Base-by-base conservation (phyloP, 257 asterid genomes). In the Solanum virginianum region DNA sequence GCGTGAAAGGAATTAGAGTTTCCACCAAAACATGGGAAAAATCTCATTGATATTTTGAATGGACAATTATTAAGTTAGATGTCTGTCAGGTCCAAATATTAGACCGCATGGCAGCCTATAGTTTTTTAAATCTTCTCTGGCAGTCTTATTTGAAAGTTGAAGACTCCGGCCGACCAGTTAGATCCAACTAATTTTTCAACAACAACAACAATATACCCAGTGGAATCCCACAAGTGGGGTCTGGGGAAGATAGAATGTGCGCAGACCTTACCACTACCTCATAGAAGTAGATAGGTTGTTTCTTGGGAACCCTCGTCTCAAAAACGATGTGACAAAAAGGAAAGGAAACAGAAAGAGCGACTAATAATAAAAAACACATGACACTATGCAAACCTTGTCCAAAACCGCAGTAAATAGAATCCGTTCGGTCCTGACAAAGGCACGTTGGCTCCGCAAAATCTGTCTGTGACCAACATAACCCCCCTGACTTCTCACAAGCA, bases 391-490 rank as follows among this genome's bases (percentile, higher is more conserved):
- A 18, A 85, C 72, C 85, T 83, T 20, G 32, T n/a, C 36, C 16
- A 1, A 4, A 17, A 18, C 69, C 13, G 20, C 89, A 86, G 7
- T 7, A 5, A 29, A 18, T 17, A 2, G 81, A 49, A 36, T 13
- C 53, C 63, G 51, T 29, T 1, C 80, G 87, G 3, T 86, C 87
- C 10, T 0, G 32, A 62, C 89, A 88, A 81, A 84, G 87, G 85
- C 90, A 88, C 1, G 60, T 63, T 39, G 17, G 80, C 29, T 10
- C 39, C 0, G 8, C 0, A 3, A 14, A 22, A 63, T 82, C 70
- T 20, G 86, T 71, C n/a, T 59, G 47, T 14, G 80, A 29, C 87
- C 88, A 84, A 39, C 88, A 85, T 82, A 66, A 14, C 6, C 91
- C 91, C 3, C 74, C 26, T 0, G 90, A 57, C 2, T 0, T 20